phyloP scores from a whole-genome alignment of 257 asterid genomes.

The Marsdenia floribunda region DNA sequence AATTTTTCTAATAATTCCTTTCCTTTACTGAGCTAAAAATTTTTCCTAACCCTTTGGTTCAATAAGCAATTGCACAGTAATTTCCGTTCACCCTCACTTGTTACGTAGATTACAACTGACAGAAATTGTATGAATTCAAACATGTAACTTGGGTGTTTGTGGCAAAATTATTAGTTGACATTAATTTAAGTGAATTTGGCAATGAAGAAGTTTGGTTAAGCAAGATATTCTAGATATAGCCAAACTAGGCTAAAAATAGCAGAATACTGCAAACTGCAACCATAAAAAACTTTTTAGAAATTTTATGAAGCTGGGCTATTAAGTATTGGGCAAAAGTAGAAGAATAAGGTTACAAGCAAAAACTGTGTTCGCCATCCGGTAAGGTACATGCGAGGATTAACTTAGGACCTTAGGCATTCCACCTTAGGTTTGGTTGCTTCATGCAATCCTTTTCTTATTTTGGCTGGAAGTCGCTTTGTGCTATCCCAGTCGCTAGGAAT shows the following conservation, averaged over 20 bases:
- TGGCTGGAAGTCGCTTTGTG: too few relatives aligned
- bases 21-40: not conserved
- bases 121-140: not conserved
- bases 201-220: not conserved
- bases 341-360: not conserved
- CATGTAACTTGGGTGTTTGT: not conserved
- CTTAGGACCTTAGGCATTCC: not conserved
- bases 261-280: not conserved
- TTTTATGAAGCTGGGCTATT: not conserved
- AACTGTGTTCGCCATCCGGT: not conserved
- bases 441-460: not conserved
- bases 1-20: not conserved
- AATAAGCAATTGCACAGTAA: not conserved
- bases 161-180: not conserved
- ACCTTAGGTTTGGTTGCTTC: not conserved
- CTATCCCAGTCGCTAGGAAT: not conserved
- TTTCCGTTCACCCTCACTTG: not conserved
- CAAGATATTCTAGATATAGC: not conserved
- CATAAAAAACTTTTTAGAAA: not conserved
- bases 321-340: not conserved
- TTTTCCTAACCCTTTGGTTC: not conserved
- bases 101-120: not conserved
- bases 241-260: not conserved
- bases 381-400: not conserved
- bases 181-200: not conserved